These are phyloP conservation scores for Daldinia loculata DNA, from an alignment of 495 filamentous ascomycete genomes.

Conservation along the genomic window DNA sequence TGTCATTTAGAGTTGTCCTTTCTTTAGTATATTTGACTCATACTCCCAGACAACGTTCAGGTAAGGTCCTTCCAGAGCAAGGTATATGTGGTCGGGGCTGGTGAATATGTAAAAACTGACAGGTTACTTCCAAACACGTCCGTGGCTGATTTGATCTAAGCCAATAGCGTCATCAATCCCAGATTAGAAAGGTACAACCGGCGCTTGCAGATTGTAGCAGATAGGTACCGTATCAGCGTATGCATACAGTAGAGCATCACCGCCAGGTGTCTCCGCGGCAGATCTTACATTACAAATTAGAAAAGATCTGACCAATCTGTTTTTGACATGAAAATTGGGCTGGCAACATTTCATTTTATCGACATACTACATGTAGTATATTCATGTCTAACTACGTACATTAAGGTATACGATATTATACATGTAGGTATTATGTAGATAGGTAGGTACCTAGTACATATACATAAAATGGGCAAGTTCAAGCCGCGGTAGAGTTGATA, in stretches of 20 bases:
- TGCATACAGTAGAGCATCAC: constrained; percentile 3
- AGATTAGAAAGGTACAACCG: constrained; percentile 27
- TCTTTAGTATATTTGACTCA: background rate
- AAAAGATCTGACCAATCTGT: constrained; percentile 10
- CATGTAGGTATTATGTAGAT: background rate
- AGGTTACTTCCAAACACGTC: constrained; percentile 8
- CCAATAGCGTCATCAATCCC: constrained; percentile 16
- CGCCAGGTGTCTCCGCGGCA: constrained; percentile 6
- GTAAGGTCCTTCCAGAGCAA: background rate
- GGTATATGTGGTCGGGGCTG: background rate
- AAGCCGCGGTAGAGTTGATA: background rate
- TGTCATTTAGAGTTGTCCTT: background rate
- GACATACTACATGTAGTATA: too few relatives aligned
- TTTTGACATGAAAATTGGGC: background rate
- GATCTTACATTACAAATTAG: constrained; percentile 8
- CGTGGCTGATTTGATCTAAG: constrained; percentile 28
- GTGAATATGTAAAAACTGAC: constrained; percentile 22
- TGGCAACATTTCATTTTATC: background rate
- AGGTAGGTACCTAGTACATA: background rate
- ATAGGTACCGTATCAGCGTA: constrained; percentile 1
- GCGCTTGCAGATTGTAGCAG: constrained; percentile 21
- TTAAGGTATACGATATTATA: background rate
- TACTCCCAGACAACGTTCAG: constrained; percentile 2
- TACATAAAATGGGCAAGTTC: background rate
- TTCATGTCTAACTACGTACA: background rate